Conservation (phyloP, 2,329 filamentous ascomycete species). For the Zasmidium citrigriseum region DNA sequence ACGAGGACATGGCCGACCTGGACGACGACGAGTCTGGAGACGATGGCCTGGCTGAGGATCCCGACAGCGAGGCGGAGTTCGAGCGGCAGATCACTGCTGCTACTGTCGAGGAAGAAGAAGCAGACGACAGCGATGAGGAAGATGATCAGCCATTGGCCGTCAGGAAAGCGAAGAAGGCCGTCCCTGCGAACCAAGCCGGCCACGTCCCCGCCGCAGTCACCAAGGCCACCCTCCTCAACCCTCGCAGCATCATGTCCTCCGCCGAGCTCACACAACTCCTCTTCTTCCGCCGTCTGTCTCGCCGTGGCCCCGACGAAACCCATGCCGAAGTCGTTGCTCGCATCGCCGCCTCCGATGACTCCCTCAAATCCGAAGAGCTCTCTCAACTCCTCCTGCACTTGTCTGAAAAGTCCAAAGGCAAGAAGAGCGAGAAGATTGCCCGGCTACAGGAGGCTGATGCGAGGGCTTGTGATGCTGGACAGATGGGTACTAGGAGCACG, state of each 20-base stretch:
- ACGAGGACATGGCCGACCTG: slow-evolving; percentile 6
- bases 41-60: background rate
- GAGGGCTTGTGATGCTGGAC: slow-evolving; percentile 14
- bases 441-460: slow-evolving; percentile 32
- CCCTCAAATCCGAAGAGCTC: slow-evolving; percentile 18
- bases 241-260: slow-evolving; percentile 28
- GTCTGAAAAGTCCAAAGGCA: slow-evolving; percentile 22
- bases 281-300: slow-evolving; percentile 24
- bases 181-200: background rate
- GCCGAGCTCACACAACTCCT: slow-evolving; percentile 31
- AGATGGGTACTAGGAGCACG: slow-evolving; percentile 11
- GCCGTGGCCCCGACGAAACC: slow-evolving; percentile 19
- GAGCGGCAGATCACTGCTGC: background rate
- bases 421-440: slow-evolving; percentile 25
- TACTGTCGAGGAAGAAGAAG: slow-evolving; percentile 1
- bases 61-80: slow-evolving; percentile 1
- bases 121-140: background rate
- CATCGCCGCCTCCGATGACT: slow-evolving; percentile 23
- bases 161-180: background rate
- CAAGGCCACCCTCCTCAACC: slow-evolving; percentile 26
- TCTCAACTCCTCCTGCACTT: slow-evolving; percentile 17
- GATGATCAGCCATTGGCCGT: background rate
- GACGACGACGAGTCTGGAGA: slow-evolving; percentile 6
- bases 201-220: slow-evolving; percentile 13
- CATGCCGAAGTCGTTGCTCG: slow-evolving; percentile 33